Base-by-base conservation (phyloP, 2,329 filamentous ascomycete genomes). In the Piedraia hortae region DNA sequence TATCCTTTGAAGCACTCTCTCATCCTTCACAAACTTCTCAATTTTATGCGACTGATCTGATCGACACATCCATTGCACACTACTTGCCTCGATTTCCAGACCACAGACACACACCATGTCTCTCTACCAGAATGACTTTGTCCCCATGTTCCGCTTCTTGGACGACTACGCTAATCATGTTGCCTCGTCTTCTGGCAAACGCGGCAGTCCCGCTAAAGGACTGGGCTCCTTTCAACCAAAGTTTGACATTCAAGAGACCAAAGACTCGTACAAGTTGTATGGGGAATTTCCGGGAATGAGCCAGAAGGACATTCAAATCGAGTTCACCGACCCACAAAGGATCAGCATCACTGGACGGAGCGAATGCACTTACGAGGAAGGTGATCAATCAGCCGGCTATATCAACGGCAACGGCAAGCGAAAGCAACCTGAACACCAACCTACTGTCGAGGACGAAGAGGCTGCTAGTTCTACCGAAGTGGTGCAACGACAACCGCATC, bases 261-360 rank as follows among this genome's bases (percentile, higher is more conserved):
- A 58, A 28, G 47, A 61, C 4, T 43, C 51, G 30, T 82, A 77
- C 40, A 66, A 82, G 46, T 65, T 82, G 10, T 63, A 80, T 35
- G 74, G 73, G 36, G 73, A 82, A 45, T 61, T 82, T 4, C 67
- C 73, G 0, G 74, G 74, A 24, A 53, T 78, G 34, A 58, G 60
- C 30, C 71, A 74, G 48, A 63, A 73, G 34, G 54, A 78, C 37
- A 51, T 82, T 37, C 80, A n/a, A n/a, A n/a, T n/a, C n/a, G n/a
- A n/a, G n/a, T n/a, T n/a, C n/a, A n/a, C n/a, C n/a, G n/a, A n/a
- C 40, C 53, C 58, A 18, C 66, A 73, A 48, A 78, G 69, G 9
- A 49, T 82, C 19, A 56, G 62, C 30, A 54, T 82, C 41, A 62
- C 60, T 26, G 74, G 74, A 37, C 62, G 55, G 31, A 56, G 63